Evolutionary conservation across 169 alveolate genomes (phyloP), one percentile per base, ranked within the genome.

Genomic region (Ichthyophthirius multifiliis): DNA sequence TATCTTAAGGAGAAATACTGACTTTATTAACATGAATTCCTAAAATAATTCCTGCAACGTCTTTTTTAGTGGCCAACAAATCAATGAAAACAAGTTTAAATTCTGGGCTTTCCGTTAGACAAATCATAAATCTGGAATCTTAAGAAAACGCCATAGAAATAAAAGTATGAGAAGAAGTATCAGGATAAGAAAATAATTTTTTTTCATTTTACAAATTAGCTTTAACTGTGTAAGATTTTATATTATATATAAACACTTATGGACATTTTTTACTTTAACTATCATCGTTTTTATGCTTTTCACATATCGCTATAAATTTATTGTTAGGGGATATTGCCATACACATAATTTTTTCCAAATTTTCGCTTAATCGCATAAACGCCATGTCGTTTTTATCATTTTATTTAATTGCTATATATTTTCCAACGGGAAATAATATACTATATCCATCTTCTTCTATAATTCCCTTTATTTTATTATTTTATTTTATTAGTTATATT

Each of bases 281-380:
- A 67, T 37, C 62, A n/a, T 67, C 62, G 1, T 30, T 6, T 34
- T 67, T 74, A 18, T 73, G 82, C 46, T 71, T 79, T 43, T 83
- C 90, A 43, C 90, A 83, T 4, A 88, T 88, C 7, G 93, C 93
- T 18, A 80, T 16, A 64, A 74, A 90, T 47, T 85, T 85, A 65
- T 84, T 86, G 43, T 86, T 84, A 0, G 95, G 95, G 16, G 89
- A 83, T 62, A 86, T 48, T 20, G 90, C 46, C 89, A 90, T 67
- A 20, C 93, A 45, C 12, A 90, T 76, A 30, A 90, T 83, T 43
- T 80, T 85, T 27, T 90, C 85, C 3, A 90, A 44, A 46, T 73
- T 84, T 15, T 84, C 91, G 12, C 76, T 48, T 45, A 67, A 73
- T 75, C 80, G 81, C n/a, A 90, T 83, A 64, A 86, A 90, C 55